Conservation (phyloP, 495 filamentous ascomycete species). For the Coniosporium apollinis region DNA sequence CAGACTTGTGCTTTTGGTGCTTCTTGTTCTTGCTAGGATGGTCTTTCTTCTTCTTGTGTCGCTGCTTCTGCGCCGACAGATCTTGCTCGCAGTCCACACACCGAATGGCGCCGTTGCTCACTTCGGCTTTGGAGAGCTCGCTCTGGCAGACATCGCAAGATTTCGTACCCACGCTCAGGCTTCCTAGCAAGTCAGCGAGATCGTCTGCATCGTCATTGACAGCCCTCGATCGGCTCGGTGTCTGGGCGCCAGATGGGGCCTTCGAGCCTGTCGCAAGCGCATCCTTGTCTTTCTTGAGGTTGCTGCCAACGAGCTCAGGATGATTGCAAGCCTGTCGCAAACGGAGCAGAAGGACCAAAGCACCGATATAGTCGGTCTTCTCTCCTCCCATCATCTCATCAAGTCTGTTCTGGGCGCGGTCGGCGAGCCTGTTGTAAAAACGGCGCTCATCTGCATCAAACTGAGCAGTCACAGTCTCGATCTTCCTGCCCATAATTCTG, state of each 20-base stretch:
- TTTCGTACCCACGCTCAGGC: conserved; percentile 60
- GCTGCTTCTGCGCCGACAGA: conserved; percentile 25
- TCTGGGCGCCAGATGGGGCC: conserved; percentile 24
- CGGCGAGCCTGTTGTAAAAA: conserved; percentile 73
- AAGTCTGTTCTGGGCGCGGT: conserved; percentile 68
- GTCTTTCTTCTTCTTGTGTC: conserved; percentile 28
- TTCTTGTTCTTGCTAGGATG: conserved; percentile 33
- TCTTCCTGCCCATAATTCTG: conserved; percentile 72
- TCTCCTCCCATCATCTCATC: conserved; percentile 68
- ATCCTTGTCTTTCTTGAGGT: conserved; percentile 74
- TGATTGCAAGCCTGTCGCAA: conserved; percentile 91
- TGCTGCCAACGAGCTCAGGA: conserved; percentile 66
- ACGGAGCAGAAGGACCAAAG: conserved; percentile 73
- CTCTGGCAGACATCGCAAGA: conserved; percentile 80
- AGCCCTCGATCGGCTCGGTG: conserved; percentile 28
- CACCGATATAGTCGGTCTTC: conserved; percentile 63
- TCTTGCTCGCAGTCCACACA: conserved; percentile 61
- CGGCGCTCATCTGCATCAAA: conserved; percentile 64
- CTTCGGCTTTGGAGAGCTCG: conserved; percentile 43
- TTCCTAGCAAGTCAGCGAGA: conserved; percentile 70
- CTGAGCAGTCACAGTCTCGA: conserved; percentile 60
- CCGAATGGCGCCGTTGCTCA: conserved; percentile 39
- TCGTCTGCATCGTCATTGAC: conserved; percentile 54
- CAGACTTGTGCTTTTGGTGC: conserved; percentile 24
- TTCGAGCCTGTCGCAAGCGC: conserved; percentile 47